Evolutionary conservation across 1,139 yeast genomes (phyloP).

Genomic region (Debaryomycetaceae sp.): DNA sequence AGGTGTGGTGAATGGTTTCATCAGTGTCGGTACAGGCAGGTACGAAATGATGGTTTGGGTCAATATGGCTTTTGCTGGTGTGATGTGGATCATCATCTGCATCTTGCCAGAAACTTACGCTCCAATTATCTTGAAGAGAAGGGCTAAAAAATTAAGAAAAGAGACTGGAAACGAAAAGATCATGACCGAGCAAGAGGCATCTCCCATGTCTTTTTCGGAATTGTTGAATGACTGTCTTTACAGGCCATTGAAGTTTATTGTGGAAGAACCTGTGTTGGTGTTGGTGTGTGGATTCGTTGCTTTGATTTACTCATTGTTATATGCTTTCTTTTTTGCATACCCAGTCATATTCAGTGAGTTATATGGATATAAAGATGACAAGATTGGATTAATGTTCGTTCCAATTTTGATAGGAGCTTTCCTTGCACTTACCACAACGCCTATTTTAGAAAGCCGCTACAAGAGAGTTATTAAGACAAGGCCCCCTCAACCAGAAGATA

Average conservation of each 20-base stretch:
- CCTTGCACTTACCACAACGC: slow-evolving; percentile 69
- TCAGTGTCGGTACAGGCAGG: slow-evolving; percentile 64
- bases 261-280: slow-evolving; percentile 81
- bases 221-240: slow-evolving; percentile 63
- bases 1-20: slow-evolving; percentile 86
- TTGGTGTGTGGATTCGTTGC: slow-evolving; percentile 83
- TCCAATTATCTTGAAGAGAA: slow-evolving; percentile 73
- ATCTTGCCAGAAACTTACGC: slow-evolving; percentile 87
- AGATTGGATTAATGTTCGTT: slow-evolving; percentile 77
- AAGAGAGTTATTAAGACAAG: slow-evolving; percentile 50
- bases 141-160: slow-evolving; percentile 68
- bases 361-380: slow-evolving; percentile 65
- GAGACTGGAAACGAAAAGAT: slow-evolving; percentile 79
- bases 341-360: slow-evolving; percentile 70
- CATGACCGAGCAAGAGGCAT: slow-evolving; percentile 90
- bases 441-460: slow-evolving; percentile 64
- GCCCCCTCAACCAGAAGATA: slow-evolving; percentile 80
- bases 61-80: slow-evolving; percentile 88
- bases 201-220: slow-evolving; percentile 63
- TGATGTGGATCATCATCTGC: slow-evolving; percentile 64
- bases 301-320: slow-evolving; percentile 78
- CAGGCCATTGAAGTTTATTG: slow-evolving; percentile 71
- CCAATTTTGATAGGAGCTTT: slow-evolving; percentile 86
- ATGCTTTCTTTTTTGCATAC: slow-evolving; percentile 90
- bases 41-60: slow-evolving; percentile 81